Evolutionary conservation across 495 filamentous ascomycete genomes (phyloP), one percentile per base, ranked within the genome.

Genomic region (Thermochaetoides thermophila): DNA sequence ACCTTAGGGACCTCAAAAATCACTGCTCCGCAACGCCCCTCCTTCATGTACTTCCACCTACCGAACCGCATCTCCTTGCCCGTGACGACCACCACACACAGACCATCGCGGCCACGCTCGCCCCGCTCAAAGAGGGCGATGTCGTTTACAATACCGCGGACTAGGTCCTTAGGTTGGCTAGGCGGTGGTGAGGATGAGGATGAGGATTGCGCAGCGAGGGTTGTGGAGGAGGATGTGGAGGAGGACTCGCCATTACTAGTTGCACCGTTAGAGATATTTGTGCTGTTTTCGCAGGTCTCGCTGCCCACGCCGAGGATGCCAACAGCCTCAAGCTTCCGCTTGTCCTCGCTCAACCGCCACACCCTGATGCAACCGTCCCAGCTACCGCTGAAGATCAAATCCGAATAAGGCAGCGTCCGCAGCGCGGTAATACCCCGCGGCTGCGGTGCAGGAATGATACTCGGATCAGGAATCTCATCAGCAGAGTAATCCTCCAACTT

Each of bases 341-440:
- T 93, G 43, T 94, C 85, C 14, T 79, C 67, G 23, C 76, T 79
- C 26, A 95, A 61, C 36, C 61, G 70, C 84, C 85, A 97, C n/a
- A 74, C 78, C 17, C 86, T 67, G 11, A 96, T 67, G 44, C 64
- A 71, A 1, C 89, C 89, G 56, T 97, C 89, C 84, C 86, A 96
- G 51, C 82, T 91, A 11, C 87, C 89, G 39, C 74, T 86, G 22
- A 96, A 57, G 23, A 96, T 67, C 18, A 94, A 56, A 46, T 97
- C 84, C 7, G 81, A 84, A 46, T 83, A 91, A 0, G 87, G 84
- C 23, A 96, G 63, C 3, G 79, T 79, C 17, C 78, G 62, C 27
- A 97, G 59, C 2, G 89, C 89, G 7, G 89, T 96, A 50, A 97
- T 87, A 68, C 81, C 85, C 35, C 87, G 68, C 12, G 85, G 82